phyloP scores from a whole-genome alignment of 441 rosid genomes.

The Cnidoscolus chayamansa region DNA sequence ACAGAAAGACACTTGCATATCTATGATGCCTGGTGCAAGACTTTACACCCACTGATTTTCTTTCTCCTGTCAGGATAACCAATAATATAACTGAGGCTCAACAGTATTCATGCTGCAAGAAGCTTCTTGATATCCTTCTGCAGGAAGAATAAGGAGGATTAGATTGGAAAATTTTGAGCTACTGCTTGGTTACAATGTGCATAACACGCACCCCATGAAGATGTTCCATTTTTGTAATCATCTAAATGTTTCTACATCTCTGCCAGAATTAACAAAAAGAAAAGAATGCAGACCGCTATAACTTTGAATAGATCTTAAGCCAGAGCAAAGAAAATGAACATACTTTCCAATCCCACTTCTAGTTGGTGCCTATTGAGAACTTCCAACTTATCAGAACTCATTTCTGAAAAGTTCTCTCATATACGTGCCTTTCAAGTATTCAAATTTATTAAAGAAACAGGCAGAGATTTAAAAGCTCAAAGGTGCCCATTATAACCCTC shows the following conservation, averaged over 20 bases:
- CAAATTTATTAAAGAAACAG: not conserved
- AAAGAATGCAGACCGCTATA: not conserved
- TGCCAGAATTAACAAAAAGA: not conserved
- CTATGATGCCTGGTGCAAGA: conserved; percentile 12
- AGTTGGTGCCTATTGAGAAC: not conserved
- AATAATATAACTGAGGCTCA: not conserved
- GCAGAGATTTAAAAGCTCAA: not conserved
- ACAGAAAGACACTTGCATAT: not conserved
- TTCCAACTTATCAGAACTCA: not conserved
- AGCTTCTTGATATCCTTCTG: conserved; percentile 78
- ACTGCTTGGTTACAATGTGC: not conserved
- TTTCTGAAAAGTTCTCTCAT: not conserved
- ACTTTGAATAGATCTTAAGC: not conserved
- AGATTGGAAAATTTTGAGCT: not conserved
- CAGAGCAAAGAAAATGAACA: not conserved
- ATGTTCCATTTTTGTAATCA: not conserved
- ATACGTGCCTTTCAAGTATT: not conserved
- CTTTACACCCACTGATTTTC: conserved; percentile 5
- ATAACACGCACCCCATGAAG: not conserved
- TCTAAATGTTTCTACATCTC: not conserved
- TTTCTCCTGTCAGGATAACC: not conserved
- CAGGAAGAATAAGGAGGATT: conserved; percentile 19
- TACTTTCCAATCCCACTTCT: not conserved
- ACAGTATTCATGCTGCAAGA: conserved; percentile 41
- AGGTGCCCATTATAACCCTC: not conserved